These are phyloP conservation scores for Scedosporium aurantiacum DNA, from an alignment of 2,329 filamentous ascomycete species.

Conservation along the genomic window DNA sequence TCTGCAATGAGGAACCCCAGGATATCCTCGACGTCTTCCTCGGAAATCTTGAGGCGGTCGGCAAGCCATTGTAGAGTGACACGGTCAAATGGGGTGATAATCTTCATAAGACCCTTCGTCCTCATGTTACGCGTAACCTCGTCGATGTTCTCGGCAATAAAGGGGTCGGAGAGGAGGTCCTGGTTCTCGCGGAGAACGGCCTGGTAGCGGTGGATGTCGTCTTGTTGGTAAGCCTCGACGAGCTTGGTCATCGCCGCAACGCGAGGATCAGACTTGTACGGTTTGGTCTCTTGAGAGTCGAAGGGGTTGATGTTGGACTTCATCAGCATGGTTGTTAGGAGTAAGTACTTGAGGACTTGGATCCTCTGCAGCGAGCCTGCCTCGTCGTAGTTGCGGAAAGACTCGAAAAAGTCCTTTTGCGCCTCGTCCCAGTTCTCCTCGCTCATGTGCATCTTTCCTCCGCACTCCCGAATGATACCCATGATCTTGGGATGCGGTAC, in stretches of 20 bases:
- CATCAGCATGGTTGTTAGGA: constrained; percentile 96
- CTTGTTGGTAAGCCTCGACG: constrained; percentile 90
- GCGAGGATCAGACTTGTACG: constrained; percentile 88
- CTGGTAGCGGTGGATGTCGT: constrained; percentile 89
- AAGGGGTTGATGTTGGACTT: constrained; percentile 98
- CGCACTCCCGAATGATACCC: constrained; percentile 97
- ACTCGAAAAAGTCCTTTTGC: constrained; percentile 96
- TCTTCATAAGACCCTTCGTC: constrained; percentile 84
- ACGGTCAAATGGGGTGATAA: constrained; percentile 88
- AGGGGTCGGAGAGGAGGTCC: constrained; percentile 81
- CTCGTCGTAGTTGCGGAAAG: constrained; percentile 97
- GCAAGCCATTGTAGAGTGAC: constrained; percentile 86
- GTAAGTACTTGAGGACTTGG: constrained; percentile 92
- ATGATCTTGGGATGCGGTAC: constrained; percentile 98
- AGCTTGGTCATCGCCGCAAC: constrained; percentile 96
- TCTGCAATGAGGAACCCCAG: constrained; percentile 90
- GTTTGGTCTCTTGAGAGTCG: constrained; percentile 96
- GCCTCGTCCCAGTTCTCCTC: constrained; percentile 99
- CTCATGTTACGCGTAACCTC: constrained; percentile 98
- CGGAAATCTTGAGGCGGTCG: constrained; percentile 73
- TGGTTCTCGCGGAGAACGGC: constrained; percentile 75
- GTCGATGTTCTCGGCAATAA: constrained; percentile 98
- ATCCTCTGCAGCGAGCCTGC: constrained; percentile 92
- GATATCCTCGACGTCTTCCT: constrained; percentile 86
- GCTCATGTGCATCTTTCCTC: constrained; percentile 99